Evolutionary conservation across 305 asterid species (phyloP), one percentile per base, ranked within the genome.

Genomic region (Salvia sclarea): DNA sequence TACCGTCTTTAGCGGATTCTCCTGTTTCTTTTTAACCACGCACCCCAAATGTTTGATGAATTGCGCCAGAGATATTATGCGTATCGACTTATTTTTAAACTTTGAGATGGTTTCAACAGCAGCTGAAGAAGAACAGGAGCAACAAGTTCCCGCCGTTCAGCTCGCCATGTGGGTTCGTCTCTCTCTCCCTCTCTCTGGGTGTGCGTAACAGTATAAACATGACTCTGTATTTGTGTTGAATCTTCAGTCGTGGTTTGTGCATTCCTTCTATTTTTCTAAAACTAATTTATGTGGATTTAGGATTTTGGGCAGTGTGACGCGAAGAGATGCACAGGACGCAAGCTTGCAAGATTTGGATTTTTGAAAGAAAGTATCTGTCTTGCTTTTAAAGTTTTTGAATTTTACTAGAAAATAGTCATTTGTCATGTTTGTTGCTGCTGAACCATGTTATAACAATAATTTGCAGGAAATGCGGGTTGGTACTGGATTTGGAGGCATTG

Each of bases 261-360:
- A 30, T 44, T 60, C 66, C 31, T 22, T 60, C 64, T 59, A 24
- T 62, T 56, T 7, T 21, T 49, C 64, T 68, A 28, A 69, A 63
- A 33, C 47, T 13, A 13, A 40, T n/a, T 62, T 48, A 56, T 41
- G 49, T 64, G 69, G 33, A 45, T 70, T 25, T 82, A 88, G 96
- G 98, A 90, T 85, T 93, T 93, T 76, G 95, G 92, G 13, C 98
- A 93, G 76, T 93, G 98, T 61, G 98, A 93, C 78, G 87, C 96
- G 16, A 93, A 93, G 86, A 91, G 85, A 80, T 93, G 98, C 79
- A 93, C 98, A 1, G 96, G 97, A 18, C 91, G 97, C 75, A 93
- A 93, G 78, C 98, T 93, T 81, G 92, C 98, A 25, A 84, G 98
- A 80, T 93, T 93, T 75, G 95, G 95, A 74, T 80, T 88, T 58